A percentile compares a stretch with the other conserved stretches of the same genome.
Evolutionary conservation across 345 rosid species (phyloP).

Genomic region (Populus euphratica): DNA sequence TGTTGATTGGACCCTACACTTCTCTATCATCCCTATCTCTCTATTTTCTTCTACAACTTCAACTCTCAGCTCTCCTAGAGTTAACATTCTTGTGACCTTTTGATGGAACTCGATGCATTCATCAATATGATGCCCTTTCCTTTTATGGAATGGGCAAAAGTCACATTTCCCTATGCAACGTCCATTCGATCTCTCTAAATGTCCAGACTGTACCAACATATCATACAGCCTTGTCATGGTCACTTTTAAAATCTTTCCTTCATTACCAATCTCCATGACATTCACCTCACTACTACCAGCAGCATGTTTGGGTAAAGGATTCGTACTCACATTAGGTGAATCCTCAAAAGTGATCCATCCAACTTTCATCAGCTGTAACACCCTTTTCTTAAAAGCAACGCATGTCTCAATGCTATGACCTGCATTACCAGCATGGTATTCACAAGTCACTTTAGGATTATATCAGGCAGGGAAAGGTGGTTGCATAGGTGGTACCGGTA

Average conservation of each 20-base stretch:
- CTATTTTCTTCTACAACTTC: too few relatives aligned
- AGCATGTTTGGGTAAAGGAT: background rate
- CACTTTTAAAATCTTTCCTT: fast-evolving
- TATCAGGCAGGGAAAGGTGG: too few relatives aligned
- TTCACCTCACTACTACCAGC: fast-evolving
- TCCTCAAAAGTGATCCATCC: background rate
- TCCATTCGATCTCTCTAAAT: fast-evolving
- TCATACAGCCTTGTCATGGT: fast-evolving
- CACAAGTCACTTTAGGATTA: background rate
- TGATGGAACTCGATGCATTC: too few relatives aligned
- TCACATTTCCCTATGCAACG: fast-evolving
- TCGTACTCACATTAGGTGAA: background rate
- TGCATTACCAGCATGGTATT: background rate
- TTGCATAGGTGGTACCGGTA: background rate
- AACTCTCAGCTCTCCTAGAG: too few relatives aligned
- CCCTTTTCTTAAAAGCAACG: too few relatives aligned
- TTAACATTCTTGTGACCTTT: too few relatives aligned
- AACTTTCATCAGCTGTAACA: too few relatives aligned
- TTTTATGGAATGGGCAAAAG: background rate
- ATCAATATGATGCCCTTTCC: too few relatives aligned
- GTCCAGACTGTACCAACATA: background rate
- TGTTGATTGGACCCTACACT: too few relatives aligned
- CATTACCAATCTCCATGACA: fast-evolving
- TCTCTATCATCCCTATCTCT: too few relatives aligned
- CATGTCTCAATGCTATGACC: background rate